Evolutionary conservation across 495 filamentous ascomycete genomes (phyloP).

Genomic region (Schizothecium vesticola): DNA sequence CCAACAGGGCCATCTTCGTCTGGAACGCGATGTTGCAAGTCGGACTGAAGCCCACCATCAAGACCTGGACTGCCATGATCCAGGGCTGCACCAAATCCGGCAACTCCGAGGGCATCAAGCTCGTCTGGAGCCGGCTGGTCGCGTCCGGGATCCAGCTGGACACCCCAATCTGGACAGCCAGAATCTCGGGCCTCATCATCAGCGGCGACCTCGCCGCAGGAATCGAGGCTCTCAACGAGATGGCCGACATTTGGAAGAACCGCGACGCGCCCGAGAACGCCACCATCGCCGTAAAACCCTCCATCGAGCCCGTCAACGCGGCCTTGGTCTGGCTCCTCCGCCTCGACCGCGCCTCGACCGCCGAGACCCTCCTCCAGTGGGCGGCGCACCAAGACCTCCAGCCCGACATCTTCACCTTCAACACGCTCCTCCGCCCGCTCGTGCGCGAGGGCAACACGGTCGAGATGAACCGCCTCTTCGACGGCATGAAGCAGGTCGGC

Average conservation of each 20-base stretch:
- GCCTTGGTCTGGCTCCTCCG: slow-evolving; percentile 44
- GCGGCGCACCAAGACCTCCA: slow-evolving; percentile 51
- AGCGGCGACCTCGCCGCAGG: slow-evolving; percentile 42
- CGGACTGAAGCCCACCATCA: slow-evolving; percentile 47
- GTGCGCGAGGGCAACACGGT: slow-evolving; percentile 40
- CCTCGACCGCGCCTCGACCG: slow-evolving; percentile 25
- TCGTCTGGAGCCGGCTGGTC: slow-evolving; percentile 54
- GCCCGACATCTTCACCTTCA: slow-evolving; percentile 62
- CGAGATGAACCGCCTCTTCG: slow-evolving; percentile 38
- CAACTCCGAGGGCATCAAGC: slow-evolving; percentile 47
- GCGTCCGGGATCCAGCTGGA: slow-evolving; percentile 51
- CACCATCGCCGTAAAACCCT: slow-evolving; percentile 46
- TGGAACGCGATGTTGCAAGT: slow-evolving; percentile 54
- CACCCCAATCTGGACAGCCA: slow-evolving; percentile 52
- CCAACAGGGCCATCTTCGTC: slow-evolving; percentile 46
- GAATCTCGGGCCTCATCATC: slow-evolving; percentile 55
- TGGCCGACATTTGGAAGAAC: slow-evolving; percentile 49
- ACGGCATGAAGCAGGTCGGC: slow-evolving; percentile 30
- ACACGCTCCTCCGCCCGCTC: slow-evolving; percentile 55
- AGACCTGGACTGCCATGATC: slow-evolving; percentile 61
- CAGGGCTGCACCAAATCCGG: slow-evolving; percentile 46
- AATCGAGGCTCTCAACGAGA: slow-evolving; percentile 54
- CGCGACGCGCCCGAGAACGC: slow-evolving; percentile 28
- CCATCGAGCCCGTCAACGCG: slow-evolving; percentile 58
- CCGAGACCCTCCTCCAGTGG: slow-evolving; percentile 52